A percentile compares a stretch with the other conserved stretches of the same genome.
phyloP scores from a whole-genome alignment of 179 eudicot species.

The Beta lomatogona region DNA sequence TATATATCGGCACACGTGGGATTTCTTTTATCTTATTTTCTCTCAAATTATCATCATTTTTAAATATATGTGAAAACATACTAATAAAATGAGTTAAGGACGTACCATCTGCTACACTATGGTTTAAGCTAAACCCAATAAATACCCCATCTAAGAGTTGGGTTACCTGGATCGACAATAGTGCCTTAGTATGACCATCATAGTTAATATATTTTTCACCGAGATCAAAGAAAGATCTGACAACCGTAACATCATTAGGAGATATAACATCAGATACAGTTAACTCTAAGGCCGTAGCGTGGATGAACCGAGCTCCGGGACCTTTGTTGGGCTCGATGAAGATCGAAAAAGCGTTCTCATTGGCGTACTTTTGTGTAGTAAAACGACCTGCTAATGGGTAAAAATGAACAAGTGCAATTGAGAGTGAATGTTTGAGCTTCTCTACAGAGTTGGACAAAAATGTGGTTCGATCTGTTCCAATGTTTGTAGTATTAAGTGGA shows the following conservation, averaged over 20 bases:
- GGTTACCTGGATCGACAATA: constrained; percentile 23
- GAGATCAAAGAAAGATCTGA: constrained; percentile 9
- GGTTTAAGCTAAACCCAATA: constrained; percentile 19
- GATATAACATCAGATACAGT: constrained; percentile 1
- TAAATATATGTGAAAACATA: constrained; percentile 15
- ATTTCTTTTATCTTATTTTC: not conserved
- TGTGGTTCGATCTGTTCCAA: not conserved
- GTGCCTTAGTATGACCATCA: constrained; percentile 15
- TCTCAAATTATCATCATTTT: not conserved
- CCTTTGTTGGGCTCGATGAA: constrained; percentile 18
- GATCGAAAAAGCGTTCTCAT: not conserved
- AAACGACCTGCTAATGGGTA: constrained; percentile 26
- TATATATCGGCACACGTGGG: constrained; percentile 2
- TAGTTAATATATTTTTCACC: constrained; percentile 14
- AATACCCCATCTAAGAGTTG: constrained; percentile 24
- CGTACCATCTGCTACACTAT: constrained; percentile 23
- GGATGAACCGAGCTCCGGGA: constrained; percentile 20
- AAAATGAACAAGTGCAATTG: constrained; percentile 16
- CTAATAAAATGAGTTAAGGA: constrained; percentile 18
- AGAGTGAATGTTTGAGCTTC: constrained; percentile 5
- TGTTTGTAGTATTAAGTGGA: not conserved
- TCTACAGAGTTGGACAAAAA: not conserved
- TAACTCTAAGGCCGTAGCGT: not conserved
- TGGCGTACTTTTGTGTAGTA: not conserved
- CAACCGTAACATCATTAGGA: not conserved